Base-by-base conservation (phyloP, 371 early-diverging fungal species). In the Mucor sp. region DNA sequence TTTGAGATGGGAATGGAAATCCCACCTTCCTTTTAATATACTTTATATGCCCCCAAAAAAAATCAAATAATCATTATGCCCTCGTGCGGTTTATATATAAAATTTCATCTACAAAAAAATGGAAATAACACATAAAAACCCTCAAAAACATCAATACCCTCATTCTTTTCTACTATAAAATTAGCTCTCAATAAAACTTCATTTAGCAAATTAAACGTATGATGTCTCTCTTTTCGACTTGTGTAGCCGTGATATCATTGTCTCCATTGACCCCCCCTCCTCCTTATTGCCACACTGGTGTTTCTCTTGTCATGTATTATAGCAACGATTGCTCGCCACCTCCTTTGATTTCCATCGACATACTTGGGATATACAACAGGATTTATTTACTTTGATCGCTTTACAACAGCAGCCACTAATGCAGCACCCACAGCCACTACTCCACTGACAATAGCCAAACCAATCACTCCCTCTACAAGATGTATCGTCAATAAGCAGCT, bases 401-500 rank as follows among this genome's bases (percentile, higher is more conserved):
- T 78, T 15, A 79, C 77, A 39, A 79, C 72, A 15, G 79, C 80
- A 43, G 81, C 78, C 28, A 83, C 65, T 32, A 83, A 69, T 9
- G 80, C 78, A 50, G 81, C 84, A 15, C 87, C 87, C 28, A 89
- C 81, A 57, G 94, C 92, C 15, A 91, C 87, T 0, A 87, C 90
- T 14, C 90, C 90, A 41, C 95, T 95, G 12, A 94, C 92, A 66
- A 97, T 88, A 19, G 95, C 94, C 87, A 97, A 82, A 19, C 97
- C 97, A 56, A 95, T 86, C 78, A 25, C 97, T 95, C 82, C 96
- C 97, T 90, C 58, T 11, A 63, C 44, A 63, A 19, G 50, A 62
- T 30, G n/a, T 12, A 2, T 60, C 12, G 59, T 19, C n/a, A 58
- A 2, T 58, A 33, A 33, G 14, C 17, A 21, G 28, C 21, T 0